Percentiles rank a stretch among this genome's conserved stretches.
Conservation (phyloP, 148 eudicot species). For the Gaultheria prostrata region DNA sequence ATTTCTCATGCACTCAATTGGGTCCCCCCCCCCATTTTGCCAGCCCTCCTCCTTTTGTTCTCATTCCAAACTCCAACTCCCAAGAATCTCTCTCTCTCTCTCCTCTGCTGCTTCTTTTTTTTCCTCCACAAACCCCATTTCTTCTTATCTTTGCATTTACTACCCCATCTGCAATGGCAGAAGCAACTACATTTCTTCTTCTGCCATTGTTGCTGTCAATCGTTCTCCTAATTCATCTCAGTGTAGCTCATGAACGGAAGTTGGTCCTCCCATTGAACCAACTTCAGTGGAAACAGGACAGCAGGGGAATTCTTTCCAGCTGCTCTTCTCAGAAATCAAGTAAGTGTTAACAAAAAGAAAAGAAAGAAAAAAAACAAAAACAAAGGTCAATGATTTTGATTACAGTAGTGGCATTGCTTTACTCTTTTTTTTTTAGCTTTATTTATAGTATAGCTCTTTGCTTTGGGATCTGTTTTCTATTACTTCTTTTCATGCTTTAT, state of each 20-base stretch:
- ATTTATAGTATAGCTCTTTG: background rate
- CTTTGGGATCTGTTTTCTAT: conserved; percentile 21
- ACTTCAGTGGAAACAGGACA: conserved; percentile 19
- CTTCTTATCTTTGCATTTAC: conserved; percentile 17
- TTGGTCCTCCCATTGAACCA: conserved; percentile 28
- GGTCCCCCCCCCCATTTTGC: conserved; percentile 28
- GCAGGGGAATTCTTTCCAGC: background rate
- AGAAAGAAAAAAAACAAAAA: background rate
- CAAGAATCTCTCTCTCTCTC: conserved; percentile 19
- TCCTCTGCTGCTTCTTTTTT: background rate
- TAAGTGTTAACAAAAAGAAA: conserved; percentile 13
- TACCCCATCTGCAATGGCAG: conserved; percentile 17
- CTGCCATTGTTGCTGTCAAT: conserved; percentile 15
- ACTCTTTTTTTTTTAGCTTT: conserved; percentile 16
- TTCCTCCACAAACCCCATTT: conserved; percentile 14
- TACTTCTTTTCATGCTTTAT: background rate
- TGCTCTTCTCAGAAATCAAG: conserved; percentile 41
- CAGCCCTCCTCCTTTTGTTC: conserved; percentile 48
- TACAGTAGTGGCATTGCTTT: background rate
- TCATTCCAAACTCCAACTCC: conserved; percentile 39
- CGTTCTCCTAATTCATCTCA: conserved; percentile 7
- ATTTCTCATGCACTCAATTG: conserved; percentile 63
- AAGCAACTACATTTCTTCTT: conserved; percentile 22
- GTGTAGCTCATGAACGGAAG: conserved; percentile 26
- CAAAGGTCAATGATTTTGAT: background rate